Evolutionary conservation across 1,139 yeast species (phyloP).

Genomic region (Sugiyamaella novakii): DNA sequence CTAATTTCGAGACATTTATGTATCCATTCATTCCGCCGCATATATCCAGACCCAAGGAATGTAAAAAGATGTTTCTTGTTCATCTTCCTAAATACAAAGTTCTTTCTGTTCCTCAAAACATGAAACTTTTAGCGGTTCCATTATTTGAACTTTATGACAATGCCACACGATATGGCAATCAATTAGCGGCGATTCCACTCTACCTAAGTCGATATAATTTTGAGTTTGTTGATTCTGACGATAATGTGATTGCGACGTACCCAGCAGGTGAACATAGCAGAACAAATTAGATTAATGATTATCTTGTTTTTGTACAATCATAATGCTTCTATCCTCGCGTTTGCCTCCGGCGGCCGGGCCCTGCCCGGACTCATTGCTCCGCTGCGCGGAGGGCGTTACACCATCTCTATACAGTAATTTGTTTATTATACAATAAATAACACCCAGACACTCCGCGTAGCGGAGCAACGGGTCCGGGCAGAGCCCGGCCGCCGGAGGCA

Average conservation of each 20-base stretch:
- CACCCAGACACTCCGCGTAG: neutral
- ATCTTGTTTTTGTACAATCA: no score
- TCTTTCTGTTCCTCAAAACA: constrained; percentile 39
- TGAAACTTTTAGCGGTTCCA: constrained; percentile 42
- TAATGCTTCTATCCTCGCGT: no score
- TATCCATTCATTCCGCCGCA: constrained; percentile 46
- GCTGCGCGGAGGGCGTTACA: no score
- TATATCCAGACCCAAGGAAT: constrained; percentile 43
- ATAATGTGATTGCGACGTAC: constrained; percentile 32
- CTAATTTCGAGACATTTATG: constrained; percentile 41
- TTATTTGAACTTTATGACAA: constrained; percentile 44
- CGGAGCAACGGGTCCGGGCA: neutral
- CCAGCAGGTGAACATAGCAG: constrained; percentile 22
- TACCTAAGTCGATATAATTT: constrained; percentile 42
- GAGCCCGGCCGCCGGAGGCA: neutral
- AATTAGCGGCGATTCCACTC: constrained; percentile 41
- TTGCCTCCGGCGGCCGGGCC: no score
- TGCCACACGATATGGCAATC: constrained; percentile 40
- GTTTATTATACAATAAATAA: neutral
- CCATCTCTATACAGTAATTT: no score
- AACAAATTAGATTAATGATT: constrained; percentile 1
- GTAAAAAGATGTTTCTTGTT: constrained; percentile 42
- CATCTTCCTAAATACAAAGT: constrained; percentile 38
- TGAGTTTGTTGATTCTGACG: constrained; percentile 40
- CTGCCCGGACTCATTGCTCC: no score